Conservation (phyloP, 257 asterid species). For the Linderniella brevidens region DNA sequence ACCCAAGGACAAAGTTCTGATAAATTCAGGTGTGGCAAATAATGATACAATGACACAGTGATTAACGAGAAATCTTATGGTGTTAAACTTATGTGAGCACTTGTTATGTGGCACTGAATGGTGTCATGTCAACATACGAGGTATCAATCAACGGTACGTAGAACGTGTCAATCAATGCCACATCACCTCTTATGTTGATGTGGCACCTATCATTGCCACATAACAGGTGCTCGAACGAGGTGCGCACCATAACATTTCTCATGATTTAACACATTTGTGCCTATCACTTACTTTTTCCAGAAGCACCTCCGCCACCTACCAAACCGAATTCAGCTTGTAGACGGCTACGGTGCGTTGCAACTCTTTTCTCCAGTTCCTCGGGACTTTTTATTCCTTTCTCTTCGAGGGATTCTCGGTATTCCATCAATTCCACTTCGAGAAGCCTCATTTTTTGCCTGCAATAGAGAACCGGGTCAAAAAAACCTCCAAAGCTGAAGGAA, state of each 20-base stretch:
- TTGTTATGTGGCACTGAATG: no score
- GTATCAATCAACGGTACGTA: no score
- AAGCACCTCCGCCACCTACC: conserved; percentile 36
- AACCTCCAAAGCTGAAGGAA: conserved; percentile 2
- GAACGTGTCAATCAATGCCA: no score
- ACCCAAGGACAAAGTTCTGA: neutral
- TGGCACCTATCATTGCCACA: no score
- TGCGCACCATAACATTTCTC: no score
- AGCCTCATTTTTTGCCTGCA: conserved; percentile 76
- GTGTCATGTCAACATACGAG: no score
- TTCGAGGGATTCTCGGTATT: conserved; percentile 86
- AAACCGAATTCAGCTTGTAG: conserved; percentile 64
- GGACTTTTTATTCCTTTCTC: conserved; percentile 44
- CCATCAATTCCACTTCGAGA: conserved; percentile 76
- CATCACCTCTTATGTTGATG: no score
- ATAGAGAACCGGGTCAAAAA: conserved; percentile 11
- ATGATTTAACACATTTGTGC: no score
- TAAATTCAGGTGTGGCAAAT: conserved; percentile 3
- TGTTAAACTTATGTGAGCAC: no score
- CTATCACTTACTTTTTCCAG: conserved; percentile 43
- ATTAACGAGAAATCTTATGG: no score
- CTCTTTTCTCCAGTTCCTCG: conserved; percentile 72
- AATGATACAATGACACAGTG: no score
- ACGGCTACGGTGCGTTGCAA: conserved; percentile 43
- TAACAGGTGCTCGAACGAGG: no score